Evolutionary conservation across 305 asterid genomes (phyloP), one percentile per base, ranked within the genome.

Genomic region (Stenogyne calaminthoides): DNA sequence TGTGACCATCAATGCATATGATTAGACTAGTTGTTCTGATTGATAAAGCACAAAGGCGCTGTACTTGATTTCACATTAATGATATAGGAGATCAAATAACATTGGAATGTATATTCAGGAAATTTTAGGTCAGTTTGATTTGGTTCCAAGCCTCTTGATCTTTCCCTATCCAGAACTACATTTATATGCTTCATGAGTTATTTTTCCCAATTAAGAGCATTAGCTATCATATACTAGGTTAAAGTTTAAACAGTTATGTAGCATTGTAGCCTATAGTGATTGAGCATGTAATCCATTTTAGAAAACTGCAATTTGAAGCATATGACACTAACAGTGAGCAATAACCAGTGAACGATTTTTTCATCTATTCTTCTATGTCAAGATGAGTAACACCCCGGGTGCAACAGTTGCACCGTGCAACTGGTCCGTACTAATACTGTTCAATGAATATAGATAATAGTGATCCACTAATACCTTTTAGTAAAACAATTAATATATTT

Each of bases 231-330:
- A 22, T 40, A 46, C 25, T 39, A 1, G 19, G 19, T n/a, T 34
- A 15, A n/a, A 34, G 16, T 19, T n/a, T n/a, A 61, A 78, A 65
- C 78, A 67, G 78, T 73, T 84, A 69, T 71, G 72, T 83, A 56
- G 59, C 22, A 54, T 16, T 16, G 3, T 25, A 3, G 29, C n/a
- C n/a, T n/a, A n/a, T 27, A 36, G 56, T 49, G 18, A 49, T 49
- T 15, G 56, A 15, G 20, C 56, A 49, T 49, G 37, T 22, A 55
- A 46, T 14, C 0, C 42, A 42, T 6, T 9, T 29, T 11, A 34
- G 29, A 29, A 16, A 14, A 58, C 42, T 27, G 18, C 42, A 59
- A 49, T 49, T 49, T 49, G 56, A 15, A 49, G 56, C 20, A 29
- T 57, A 20, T 49, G 57, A 52, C 72, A 54, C 22, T 2, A 29